These are phyloP conservation scores for Achaetomium macrosporum DNA, from an alignment of 2,329 filamentous ascomycete species.

Conservation along the genomic window DNA sequence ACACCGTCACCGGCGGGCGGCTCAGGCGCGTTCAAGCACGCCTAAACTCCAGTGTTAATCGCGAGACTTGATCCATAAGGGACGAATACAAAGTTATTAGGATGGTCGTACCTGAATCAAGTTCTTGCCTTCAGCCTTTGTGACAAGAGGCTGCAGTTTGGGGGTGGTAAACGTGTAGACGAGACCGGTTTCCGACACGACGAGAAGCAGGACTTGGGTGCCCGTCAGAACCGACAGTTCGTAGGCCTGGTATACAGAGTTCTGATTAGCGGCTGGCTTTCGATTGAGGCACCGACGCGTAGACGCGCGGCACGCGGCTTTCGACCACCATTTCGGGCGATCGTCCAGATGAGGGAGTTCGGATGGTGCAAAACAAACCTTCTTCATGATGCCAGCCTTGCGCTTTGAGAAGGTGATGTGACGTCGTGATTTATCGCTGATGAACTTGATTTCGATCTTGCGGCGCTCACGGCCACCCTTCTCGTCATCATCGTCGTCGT, in stretches of 20 bases:
- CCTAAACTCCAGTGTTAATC: slow-evolving; percentile 47
- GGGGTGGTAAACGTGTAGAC: slow-evolving; percentile 99
- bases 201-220: slow-evolving; percentile 91
- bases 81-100: not conserved
- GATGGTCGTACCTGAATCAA: slow-evolving; percentile 78
- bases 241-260: slow-evolving; percentile 62
- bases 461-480: slow-evolving; percentile 95
- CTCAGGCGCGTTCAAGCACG: slow-evolving; percentile 93
- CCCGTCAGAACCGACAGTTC: slow-evolving; percentile 95
- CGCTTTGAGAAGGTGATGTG: slow-evolving; percentile 99
- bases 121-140: slow-evolving; percentile 98
- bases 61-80: not conserved
- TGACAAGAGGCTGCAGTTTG: slow-evolving; percentile 95
- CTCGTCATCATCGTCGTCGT: slow-evolving; percentile 96
- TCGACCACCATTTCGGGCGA: not conserved
- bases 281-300: not conserved
- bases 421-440: slow-evolving; percentile 97
- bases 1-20: slow-evolving; percentile 75
- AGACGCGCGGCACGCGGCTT: slow-evolving; percentile 15
- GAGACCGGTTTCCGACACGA: slow-evolving; percentile 93
- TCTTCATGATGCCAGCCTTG: slow-evolving; percentile 99
- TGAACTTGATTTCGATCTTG: slow-evolving; percentile 99
- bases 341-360: not conserved
- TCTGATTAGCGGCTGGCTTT: slow-evolving; percentile 18
- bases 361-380: slow-evolving; percentile 56